Conservation (phyloP, 78 protist species). For the Mastigamoeba balamuthi region DNA sequence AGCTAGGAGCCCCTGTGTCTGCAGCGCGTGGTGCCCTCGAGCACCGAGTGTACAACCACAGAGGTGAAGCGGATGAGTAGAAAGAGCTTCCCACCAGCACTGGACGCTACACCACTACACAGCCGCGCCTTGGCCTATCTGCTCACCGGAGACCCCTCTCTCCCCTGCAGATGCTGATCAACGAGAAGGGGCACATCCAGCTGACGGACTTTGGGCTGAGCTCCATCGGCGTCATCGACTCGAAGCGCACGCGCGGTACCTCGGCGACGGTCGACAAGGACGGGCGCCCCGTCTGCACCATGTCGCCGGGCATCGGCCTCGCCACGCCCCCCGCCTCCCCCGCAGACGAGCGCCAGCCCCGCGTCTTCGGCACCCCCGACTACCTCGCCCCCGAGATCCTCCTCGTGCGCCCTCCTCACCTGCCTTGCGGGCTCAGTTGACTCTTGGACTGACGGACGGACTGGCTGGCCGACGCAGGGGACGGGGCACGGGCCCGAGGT, state of each 20-base stretch:
- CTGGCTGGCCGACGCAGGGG: too few relatives aligned
- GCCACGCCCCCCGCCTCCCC: background rate
- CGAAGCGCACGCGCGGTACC: background rate
- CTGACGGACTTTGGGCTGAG: conserved; percentile 92
- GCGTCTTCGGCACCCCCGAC: conserved; percentile 86
- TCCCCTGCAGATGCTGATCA: conserved; percentile 71
- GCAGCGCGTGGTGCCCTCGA: too few relatives aligned
- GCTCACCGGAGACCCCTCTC: too few relatives aligned
- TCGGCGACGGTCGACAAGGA: background rate
- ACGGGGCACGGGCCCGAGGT: conserved; percentile 67
- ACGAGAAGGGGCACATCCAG: conserved; percentile 71
- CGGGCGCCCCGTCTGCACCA: background rate
- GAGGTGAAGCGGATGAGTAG: too few relatives aligned
- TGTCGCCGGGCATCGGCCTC: background rate
- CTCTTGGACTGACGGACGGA: background rate
- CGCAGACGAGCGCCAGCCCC: background rate
- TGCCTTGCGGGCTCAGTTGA: background rate
- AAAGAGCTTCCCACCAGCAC: too few relatives aligned
- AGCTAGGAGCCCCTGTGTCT: too few relatives aligned
- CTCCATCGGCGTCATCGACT: conserved; percentile 32
- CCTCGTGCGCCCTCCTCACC: background rate
- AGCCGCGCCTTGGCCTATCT: too few relatives aligned
- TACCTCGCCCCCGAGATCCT: conserved; percentile 93
- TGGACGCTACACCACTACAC: too few relatives aligned
- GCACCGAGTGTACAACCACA: too few relatives aligned